Percentiles rank a stretch among this genome's conserved stretches.
Evolutionary conservation across 2,329 filamentous ascomycete genomes (phyloP).

Genomic region (Decorospora gaudefroyi): DNA sequence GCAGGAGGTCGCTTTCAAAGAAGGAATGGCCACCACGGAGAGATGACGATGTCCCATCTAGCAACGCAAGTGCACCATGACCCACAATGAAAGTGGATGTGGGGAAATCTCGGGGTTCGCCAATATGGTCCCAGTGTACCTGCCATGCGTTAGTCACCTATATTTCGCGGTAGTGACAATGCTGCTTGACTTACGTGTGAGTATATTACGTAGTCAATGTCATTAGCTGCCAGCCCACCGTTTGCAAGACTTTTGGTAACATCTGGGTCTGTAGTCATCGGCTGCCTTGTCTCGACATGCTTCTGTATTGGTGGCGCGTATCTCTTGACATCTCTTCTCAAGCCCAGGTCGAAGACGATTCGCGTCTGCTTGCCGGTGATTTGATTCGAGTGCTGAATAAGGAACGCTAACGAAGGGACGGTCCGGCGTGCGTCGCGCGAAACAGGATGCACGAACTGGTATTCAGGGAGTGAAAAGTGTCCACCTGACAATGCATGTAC

Average conservation of each 20-base stretch:
- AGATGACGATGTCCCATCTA: slow-evolving; percentile 27
- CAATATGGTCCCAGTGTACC: slow-evolving; percentile 53
- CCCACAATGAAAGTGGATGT: slow-evolving; percentile 50
- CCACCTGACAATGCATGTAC: slow-evolving; percentile 48
- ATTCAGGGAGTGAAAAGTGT: slow-evolving; percentile 55
- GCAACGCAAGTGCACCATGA: slow-evolving; percentile 30
- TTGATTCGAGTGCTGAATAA: slow-evolving; percentile 56
- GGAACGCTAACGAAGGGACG: slow-evolving; percentile 60
- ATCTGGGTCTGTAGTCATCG: slow-evolving; percentile 48
- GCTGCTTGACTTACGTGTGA: slow-evolving; percentile 44
- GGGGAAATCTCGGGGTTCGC: slow-evolving; percentile 48
- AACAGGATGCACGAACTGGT: slow-evolving; percentile 54
- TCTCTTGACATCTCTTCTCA: slow-evolving; percentile 52
- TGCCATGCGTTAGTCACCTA: slow-evolving; percentile 15
- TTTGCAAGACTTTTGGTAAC: slow-evolving; percentile 47
- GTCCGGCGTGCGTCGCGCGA: slow-evolving; percentile 52
- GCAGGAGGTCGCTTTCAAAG: slow-evolving; percentile 54
- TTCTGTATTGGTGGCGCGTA: slow-evolving; percentile 55
- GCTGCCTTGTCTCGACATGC: slow-evolving; percentile 55
- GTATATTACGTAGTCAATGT: slow-evolving; percentile 51
- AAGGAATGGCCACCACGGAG: slow-evolving; percentile 42
- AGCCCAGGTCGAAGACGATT: slow-evolving; percentile 61
- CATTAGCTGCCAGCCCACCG: slow-evolving; percentile 43
- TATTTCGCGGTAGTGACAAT: background rate
- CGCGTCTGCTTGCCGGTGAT: slow-evolving; percentile 42